phyloP scores from a whole-genome alignment of 208 protist genomes.

The Wallacemonas sp. region DNA sequence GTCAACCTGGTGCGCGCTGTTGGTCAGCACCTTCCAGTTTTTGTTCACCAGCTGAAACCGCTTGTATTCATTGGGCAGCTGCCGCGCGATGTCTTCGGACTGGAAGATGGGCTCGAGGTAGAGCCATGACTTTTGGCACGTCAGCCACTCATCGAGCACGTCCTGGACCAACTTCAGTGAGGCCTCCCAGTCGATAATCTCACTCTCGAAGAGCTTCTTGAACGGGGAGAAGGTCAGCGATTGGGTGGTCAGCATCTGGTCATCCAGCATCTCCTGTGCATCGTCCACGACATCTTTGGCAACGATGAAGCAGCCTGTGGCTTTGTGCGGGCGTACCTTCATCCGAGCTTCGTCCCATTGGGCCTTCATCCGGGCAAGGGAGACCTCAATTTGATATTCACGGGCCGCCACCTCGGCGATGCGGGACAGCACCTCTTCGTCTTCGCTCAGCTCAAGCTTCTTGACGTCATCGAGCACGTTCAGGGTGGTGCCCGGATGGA shows the following conservation, averaged over 20 bases:
- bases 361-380: constrained; percentile 93
- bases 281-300: constrained; percentile 90
- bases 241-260: constrained; percentile 96
- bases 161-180: constrained; percentile 88
- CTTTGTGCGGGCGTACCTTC: constrained; percentile 86
- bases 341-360: constrained; percentile 92
- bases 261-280: constrained; percentile 94
- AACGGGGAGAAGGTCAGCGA: constrained; percentile 95
- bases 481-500: constrained; percentile 90
- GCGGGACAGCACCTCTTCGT: constrained; percentile 87
- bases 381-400: constrained; percentile 95
- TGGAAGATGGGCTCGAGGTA: constrained; percentile 97
- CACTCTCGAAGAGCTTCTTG: constrained; percentile 96
- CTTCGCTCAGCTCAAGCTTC: constrained; percentile 64
- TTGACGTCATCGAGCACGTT: constrained; percentile 83
- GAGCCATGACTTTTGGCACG: constrained; percentile 95
- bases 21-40: constrained; percentile 94
- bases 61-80: constrained; percentile 94
- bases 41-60: constrained; percentile 93
- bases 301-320: constrained; percentile 93
- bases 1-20: constrained; percentile 77
- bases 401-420: constrained; percentile 94
- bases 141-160: constrained; percentile 95
- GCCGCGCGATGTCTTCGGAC: constrained; percentile 95
- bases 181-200: constrained; percentile 92